Percentiles rank a stretch among this genome's conserved stretches.
Evolutionary conservation across 2,329 filamentous ascomycete genomes (phyloP).

Genomic region (Paraphaeosphaeria sporulosa): DNA sequence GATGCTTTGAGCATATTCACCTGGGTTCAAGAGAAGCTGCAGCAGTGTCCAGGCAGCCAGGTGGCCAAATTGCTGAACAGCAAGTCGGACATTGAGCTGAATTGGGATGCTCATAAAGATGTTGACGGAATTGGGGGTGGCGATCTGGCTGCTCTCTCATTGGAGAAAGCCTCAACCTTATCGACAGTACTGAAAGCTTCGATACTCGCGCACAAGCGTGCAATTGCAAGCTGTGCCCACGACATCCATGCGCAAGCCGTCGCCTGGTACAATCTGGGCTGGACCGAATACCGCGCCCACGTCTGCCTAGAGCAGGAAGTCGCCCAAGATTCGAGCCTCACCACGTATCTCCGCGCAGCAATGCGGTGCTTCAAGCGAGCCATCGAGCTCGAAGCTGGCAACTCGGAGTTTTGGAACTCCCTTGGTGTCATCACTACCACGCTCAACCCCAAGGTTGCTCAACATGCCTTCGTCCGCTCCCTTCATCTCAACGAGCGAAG

Average conservation of each 20-base stretch:
- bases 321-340: slow-evolving; percentile 53
- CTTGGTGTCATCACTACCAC: slow-evolving; percentile 89
- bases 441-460: slow-evolving; percentile 84
- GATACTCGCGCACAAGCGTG: slow-evolving; percentile 87
- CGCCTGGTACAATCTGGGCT: slow-evolving; percentile 96
- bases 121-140: slow-evolving; percentile 69
- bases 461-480: slow-evolving; percentile 92
- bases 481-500: slow-evolving; percentile 90
- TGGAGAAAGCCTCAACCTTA: slow-evolving; percentile 43
- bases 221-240: slow-evolving; percentile 73
- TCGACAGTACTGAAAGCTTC: slow-evolving; percentile 71
- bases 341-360: slow-evolving; percentile 77
- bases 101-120: slow-evolving; percentile 68
- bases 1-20: slow-evolving; percentile 89
- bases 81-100: slow-evolving; percentile 57
- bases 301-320: slow-evolving; percentile 63
- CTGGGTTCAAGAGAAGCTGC: slow-evolving; percentile 72
- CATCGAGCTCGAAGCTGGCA: slow-evolving; percentile 93
- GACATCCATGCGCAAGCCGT: slow-evolving; percentile 90
- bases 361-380: slow-evolving; percentile 93
- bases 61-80: slow-evolving; percentile 66
- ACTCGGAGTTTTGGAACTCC: slow-evolving; percentile 96
- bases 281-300: slow-evolving; percentile 87
- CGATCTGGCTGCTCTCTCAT: slow-evolving; percentile 36
- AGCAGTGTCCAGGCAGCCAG: slow-evolving; percentile 67